Conservation (phyloP, 176 grass and related monocot genomes). For the Phoenix dactylifera region DNA sequence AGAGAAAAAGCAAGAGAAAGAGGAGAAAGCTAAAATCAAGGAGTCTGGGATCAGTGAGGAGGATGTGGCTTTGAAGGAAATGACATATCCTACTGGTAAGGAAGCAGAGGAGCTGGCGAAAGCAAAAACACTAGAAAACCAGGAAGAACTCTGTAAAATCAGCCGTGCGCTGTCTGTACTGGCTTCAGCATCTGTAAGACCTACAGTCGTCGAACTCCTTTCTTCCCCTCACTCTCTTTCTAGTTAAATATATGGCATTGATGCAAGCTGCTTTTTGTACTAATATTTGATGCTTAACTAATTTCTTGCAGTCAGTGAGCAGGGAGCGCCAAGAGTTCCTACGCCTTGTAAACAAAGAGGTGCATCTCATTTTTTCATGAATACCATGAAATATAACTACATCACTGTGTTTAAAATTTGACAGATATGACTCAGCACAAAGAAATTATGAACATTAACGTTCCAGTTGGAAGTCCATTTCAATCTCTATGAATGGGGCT, state of each 20-base stretch:
- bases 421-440: background rate
- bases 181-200: slow-evolving; percentile 85
- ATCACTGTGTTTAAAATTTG: too few species aligned
- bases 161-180: slow-evolving; percentile 75
- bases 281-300: slow-evolving; percentile 17
- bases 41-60: slow-evolving; percentile 29
- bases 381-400: background rate
- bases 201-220: slow-evolving; percentile 2
- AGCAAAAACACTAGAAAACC: slow-evolving; percentile 47
- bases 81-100: slow-evolving; percentile 58
- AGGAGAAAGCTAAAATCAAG: slow-evolving; percentile 40
- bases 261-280: slow-evolving; percentile 9
- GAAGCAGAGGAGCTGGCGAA: slow-evolving; percentile 57
- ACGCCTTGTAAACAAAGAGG: slow-evolving; percentile 91
- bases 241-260: slow-evolving; percentile 10
- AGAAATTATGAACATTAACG: slow-evolving; percentile 4
- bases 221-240: slow-evolving; percentile 6
- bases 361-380: slow-evolving; percentile 13
- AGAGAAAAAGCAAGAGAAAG: slow-evolving; percentile 73
- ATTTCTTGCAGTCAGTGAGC: slow-evolving; percentile 65
- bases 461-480: background rate
- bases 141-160: slow-evolving; percentile 65
- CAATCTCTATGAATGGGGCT: background rate
- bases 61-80: slow-evolving; percentile 85
- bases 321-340: slow-evolving; percentile 90